Evolutionary conservation across 1,284 basidiomycete genomes (phyloP).

Genomic region (Xerocomus nothofagi): DNA sequence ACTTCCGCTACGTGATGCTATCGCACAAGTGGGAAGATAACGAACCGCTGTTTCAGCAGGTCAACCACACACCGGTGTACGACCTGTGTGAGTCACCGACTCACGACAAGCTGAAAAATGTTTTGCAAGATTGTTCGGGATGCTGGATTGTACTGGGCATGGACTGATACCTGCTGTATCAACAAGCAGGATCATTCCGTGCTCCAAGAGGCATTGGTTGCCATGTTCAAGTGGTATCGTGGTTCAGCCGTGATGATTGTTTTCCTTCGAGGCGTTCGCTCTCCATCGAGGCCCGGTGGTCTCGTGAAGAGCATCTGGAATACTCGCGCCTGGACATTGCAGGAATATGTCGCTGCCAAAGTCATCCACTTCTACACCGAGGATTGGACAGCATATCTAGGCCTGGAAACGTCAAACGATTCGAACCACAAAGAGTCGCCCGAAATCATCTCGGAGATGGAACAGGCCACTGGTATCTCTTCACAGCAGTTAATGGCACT

Average conservation of each 20-base stretch:
- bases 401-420: neutral
- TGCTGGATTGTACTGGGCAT: neutral
- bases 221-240: constrained; percentile 9
- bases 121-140: constrained; percentile 1
- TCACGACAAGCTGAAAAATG: neutral
- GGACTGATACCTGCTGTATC: constrained; percentile 2
- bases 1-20: neutral
- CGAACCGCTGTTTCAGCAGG: neutral
- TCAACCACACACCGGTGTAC: neutral
- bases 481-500: neutral
- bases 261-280: neutral
- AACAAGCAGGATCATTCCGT: neutral
- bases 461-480: neutral
- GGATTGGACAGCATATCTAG: too few species aligned
- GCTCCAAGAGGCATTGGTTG: neutral
- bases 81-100: neutral
- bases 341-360: neutral
- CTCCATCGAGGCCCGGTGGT: neutral
- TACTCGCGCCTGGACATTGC: neutral
- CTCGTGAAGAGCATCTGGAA: neutral
- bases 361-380: neutral
- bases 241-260: neutral
- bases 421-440: constrained; percentile 1
- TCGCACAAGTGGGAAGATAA: constrained; percentile 6
- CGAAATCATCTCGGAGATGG: constrained; percentile 2